Evolutionary conservation across 371 early-diverging fungal genomes (phyloP), one percentile per base, ranked within the genome.

Genomic region (Neoconidiobolus thromboides): DNA sequence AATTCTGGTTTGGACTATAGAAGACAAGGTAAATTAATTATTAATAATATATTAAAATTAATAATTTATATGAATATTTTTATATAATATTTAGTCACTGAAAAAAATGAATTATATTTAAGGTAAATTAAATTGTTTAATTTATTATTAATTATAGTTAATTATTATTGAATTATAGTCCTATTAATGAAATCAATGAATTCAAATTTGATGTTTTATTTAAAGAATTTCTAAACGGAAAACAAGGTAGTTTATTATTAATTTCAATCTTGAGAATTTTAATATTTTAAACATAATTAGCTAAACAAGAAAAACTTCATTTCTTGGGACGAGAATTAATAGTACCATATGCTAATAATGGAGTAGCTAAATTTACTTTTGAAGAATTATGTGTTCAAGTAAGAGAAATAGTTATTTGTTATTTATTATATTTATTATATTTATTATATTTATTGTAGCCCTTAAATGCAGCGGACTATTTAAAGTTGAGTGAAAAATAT

Each of bases 1-100:
- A 80, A 91, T 69, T 87, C 89, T 3, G 91, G 92, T 14, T 81
- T 85, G 0, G 97, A 96, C 67, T 94, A 95, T 68, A 79, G 97
- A 14, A 73, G 69, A 52, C 52, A 60, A 49, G 58, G 63, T 61
- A 62, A 54, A 64, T 67, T 52, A 51, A 38, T 37, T n/a, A 15
- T 26, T 2, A 26, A 12, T 36, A 26, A 26, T 26, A 26, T 26
- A 26, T 26, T 26, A 26, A 26, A 26, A 26, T 26, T 44, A 26
- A 2, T 5, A 14, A 6, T 36, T n/a, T 46, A 14, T 14, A 46
- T 46, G 5, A 4, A 46, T 15, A 39, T 9, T 3, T 39, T 57
- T 57, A 38, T 26, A 14, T 37, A 52, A 69, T 36, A 14, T 44
- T 6, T 61, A 65, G 68, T 36, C 39, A 60, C 61, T 38, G 64